Evolutionary conservation across 176 grass and related monocot genomes (phyloP).

Genomic region (maize (Zea mays)): Zm-B73-REFERENCE-NAM-5.0 NC_050102.1:13672001-13672500

Average conservation of each 20-base stretch:
- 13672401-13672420: slow-evolving; percentile 57
- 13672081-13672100: too few relatives aligned
- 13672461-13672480: neutral
- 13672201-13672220: slow-evolving; percentile 65
- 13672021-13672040: neutral
- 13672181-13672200: slow-evolving; percentile 80
- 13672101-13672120: too few relatives aligned
- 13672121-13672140: neutral
- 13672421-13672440: neutral
- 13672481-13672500: slow-evolving; percentile 7
- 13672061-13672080: neutral
- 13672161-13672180: slow-evolving; percentile 90
- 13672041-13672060: neutral
- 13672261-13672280: slow-evolving; percentile 63
- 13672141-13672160: neutral
- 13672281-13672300: slow-evolving; percentile 82
- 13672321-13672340: slow-evolving; percentile 74
- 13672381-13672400: slow-evolving; percentile 62
- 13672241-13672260: slow-evolving; percentile 56
- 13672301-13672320: slow-evolving; percentile 90
- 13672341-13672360: slow-evolving; percentile 79
- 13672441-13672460: neutral
- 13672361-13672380: slow-evolving; percentile 62
- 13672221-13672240: slow-evolving; percentile 92
- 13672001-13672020: neutral